phyloP scores from a whole-genome alignment of 257 asterid genomes.

The Misopates orontium region DNA sequence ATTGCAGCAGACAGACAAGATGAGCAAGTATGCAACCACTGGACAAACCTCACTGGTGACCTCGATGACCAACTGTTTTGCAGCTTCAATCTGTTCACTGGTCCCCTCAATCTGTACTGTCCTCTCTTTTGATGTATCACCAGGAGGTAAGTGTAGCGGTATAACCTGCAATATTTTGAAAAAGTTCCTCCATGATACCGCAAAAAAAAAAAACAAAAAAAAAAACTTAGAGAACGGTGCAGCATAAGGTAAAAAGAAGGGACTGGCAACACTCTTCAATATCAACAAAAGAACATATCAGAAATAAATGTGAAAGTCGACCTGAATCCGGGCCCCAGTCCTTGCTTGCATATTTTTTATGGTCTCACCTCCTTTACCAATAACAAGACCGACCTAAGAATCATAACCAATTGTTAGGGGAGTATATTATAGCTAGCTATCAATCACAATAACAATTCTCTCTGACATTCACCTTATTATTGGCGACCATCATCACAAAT shows the following conservation, averaged over 20 bases:
- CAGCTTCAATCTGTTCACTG: constrained; percentile 85
- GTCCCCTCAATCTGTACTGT: constrained; percentile 91
- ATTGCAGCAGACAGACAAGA: too few species aligned
- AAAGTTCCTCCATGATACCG: background rate
- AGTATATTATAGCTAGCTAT: background rate
- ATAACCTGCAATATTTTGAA: constrained; percentile 60
- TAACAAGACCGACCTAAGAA: constrained; percentile 89
- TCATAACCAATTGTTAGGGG: background rate
- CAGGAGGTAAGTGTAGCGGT: constrained; percentile 94
- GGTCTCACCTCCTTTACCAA: constrained; percentile 98
- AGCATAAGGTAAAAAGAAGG: too few species aligned
- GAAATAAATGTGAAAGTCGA: constrained; percentile 12
- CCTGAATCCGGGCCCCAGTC: constrained; percentile 95
- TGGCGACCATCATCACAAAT: constrained; percentile 66
- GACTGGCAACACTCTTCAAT: too few species aligned
- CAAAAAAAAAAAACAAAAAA: too few species aligned
- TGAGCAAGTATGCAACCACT: constrained; percentile 20
- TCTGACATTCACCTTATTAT: constrained; percentile 60
- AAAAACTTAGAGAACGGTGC: too few species aligned
- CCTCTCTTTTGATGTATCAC: constrained; percentile 82
- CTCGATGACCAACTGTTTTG: constrained; percentile 74
- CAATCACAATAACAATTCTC: background rate
- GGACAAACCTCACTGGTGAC: constrained; percentile 89
- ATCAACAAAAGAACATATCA: background rate
- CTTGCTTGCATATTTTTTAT: constrained; percentile 84